Base-by-base conservation (phyloP, 352 stramenopile genomes). In the Phytophthora podocarpi region DNA sequence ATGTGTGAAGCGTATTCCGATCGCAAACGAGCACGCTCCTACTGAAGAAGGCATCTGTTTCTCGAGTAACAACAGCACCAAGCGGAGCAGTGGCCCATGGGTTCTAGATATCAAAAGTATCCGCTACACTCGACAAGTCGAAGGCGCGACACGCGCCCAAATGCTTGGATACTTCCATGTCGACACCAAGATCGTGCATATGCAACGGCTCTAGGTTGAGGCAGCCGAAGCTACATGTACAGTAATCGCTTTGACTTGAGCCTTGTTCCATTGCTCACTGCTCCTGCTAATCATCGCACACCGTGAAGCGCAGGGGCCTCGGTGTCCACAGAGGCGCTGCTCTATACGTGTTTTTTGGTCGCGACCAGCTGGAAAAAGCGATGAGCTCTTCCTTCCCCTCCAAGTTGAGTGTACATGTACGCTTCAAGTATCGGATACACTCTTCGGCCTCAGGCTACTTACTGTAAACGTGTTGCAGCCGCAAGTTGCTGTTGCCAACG, bases 31-130 rank as follows among this genome's bases (percentile, higher is more conserved):
- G 43, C 30, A 18, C 20, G 31, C 31, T 55, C 34, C 16, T 39
- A 63, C 30, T 13, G 18, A 23, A 53, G 55, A 31, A 42, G 51
- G 47, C 47, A 70, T 60, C 47, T 70, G 61, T 70, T 68, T 64
- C 54, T 52, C 28, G 23, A 37, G 53, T 54, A 59, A 47, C 39
- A 26, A 42, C 37, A 23, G 34, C 31, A 64, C 31, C 57, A 66
- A 48, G 48, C 24, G 56, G 45, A 55, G 39, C 26, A 21, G 9
- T 53, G 52, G 30, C 59, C 21, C 21, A 34, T 46, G 45, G 36
- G 34, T 53, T 43, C 31, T 46, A 52, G 40, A 24, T 60, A 57
- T 52, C 52, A 47, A 59, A 63, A 69, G 45, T 64, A 64, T 69
- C 53, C 60, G 37, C 51, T 62, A 30, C 32, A 21, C 58, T 67